These are phyloP conservation scores for Elaeagnus macrophylla DNA, from an alignment of 306 rosid genomes.

Conservation along the genomic window DNA sequence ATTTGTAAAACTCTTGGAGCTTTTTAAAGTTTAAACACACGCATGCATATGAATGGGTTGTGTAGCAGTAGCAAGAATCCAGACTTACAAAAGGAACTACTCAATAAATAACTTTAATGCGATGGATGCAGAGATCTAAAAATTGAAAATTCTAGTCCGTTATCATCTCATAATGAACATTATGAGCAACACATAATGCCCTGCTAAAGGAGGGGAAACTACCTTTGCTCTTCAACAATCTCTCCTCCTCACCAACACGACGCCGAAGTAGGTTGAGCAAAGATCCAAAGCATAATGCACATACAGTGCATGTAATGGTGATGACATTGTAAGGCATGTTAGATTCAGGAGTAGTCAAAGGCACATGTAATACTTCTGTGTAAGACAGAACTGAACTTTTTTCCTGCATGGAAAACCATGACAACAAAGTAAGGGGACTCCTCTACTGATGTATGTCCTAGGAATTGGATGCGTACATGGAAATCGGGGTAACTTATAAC, in stretches of 20 bases:
- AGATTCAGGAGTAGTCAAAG: constrained; percentile 91
- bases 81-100: too few species aligned
- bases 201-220: constrained; percentile 10
- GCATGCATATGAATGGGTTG: too few species aligned
- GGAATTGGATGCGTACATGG: constrained; percentile 43
- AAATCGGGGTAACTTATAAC: constrained; percentile 75
- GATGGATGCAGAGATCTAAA: background rate
- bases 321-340: constrained; percentile 97
- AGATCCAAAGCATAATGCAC: constrained; percentile 85
- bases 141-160: background rate
- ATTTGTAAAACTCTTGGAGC: too few species aligned
- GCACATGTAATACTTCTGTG: constrained; percentile 82
- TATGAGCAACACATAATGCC: constrained; percentile 3
- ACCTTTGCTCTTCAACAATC: constrained; percentile 57
- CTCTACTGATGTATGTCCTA: constrained; percentile 30
- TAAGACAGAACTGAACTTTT: constrained; percentile 55
- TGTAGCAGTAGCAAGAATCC: too few species aligned
- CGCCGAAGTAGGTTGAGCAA: constrained; percentile 74
- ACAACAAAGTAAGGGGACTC: constrained; percentile 33
- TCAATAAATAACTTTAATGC: too few species aligned
- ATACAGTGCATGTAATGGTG: constrained; percentile 85
- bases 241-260: constrained; percentile 81
- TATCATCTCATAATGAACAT: background rate
- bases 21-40: too few species aligned
- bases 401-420: constrained; percentile 43